A percentile compares a stretch with the other conserved stretches of the same genome.
These are phyloP conservation scores for Eimeria brunetti DNA, from an alignment of 169 alveolate genomes.

Conservation along the genomic window DNA sequence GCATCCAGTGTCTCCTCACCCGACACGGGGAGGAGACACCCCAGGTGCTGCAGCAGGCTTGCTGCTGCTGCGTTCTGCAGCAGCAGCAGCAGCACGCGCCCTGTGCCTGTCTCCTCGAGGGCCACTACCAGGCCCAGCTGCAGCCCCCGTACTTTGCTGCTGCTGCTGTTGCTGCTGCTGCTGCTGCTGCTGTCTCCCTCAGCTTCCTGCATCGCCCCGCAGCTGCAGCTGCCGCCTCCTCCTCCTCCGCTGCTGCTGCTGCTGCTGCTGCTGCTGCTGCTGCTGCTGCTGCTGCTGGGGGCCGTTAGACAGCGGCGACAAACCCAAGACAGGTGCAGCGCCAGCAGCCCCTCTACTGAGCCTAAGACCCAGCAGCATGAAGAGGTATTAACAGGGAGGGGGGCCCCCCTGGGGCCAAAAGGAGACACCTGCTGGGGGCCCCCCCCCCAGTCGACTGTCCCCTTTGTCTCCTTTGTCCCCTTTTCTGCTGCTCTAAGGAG, in stretches of 20 bases:
- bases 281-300: neutral
- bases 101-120: neutral
- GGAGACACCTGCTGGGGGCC: neutral
- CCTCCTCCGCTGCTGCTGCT: neutral
- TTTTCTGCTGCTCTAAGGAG: neutral
- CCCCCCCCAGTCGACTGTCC: no score
- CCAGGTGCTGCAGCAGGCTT: constrained; percentile 27
- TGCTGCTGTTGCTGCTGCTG: neutral
- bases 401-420: neutral
- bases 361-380: neutral
- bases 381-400: neutral
- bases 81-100: constrained; percentile 19
- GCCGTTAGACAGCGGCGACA: constrained; percentile 26
- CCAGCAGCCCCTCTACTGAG: neutral
- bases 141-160: neutral
- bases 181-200: neutral
- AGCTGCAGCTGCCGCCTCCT: constrained; percentile 6
- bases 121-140: constrained; percentile 5
- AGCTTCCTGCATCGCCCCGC: neutral
- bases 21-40: neutral
- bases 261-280: neutral
- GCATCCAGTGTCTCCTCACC: constrained; percentile 14
- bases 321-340: constrained; percentile 1
- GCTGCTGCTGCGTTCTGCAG: constrained; percentile 19
- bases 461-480: neutral